Conservation (phyloP, 306 rosid species). For the Inga laurina region DNA sequence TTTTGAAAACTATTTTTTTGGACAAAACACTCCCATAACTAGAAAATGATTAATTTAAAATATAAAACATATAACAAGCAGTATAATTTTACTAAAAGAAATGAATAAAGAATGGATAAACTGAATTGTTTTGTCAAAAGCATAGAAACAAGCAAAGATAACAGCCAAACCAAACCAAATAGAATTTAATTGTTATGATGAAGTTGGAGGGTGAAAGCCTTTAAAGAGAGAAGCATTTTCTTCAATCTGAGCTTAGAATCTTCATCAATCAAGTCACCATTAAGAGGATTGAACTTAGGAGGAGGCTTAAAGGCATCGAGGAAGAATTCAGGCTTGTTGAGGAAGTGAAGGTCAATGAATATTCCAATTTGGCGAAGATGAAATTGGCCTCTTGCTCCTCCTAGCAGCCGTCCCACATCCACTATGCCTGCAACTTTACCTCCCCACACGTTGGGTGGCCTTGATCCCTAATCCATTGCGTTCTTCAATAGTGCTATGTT, state of each 20-base stretch:
- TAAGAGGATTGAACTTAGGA: conserved; percentile 40
- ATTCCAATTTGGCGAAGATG: conserved; percentile 72
- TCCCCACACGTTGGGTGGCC: conserved; percentile 65
- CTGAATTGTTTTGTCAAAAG: too few relatives aligned
- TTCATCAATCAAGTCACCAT: too few relatives aligned
- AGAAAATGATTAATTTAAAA: too few relatives aligned
- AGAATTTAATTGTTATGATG: neutral
- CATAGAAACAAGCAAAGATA: too few relatives aligned
- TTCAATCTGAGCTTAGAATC: conserved; percentile 33
- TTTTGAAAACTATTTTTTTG: too few relatives aligned
- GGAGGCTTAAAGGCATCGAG: conserved; percentile 51
- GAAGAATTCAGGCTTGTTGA: conserved; percentile 60
- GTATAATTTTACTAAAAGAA: neutral
- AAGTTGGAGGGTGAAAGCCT: conserved; percentile 41
- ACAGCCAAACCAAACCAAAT: too few relatives aligned
- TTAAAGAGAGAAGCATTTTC: conserved; percentile 45
- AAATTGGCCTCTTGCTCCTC: conserved; percentile 53
- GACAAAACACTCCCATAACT: too few relatives aligned
- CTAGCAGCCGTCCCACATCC: neutral
- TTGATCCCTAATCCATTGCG: conserved; percentile 66
- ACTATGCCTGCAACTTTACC: conserved; percentile 51
- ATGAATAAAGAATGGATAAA: too few relatives aligned
- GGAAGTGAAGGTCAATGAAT: conserved; percentile 62
- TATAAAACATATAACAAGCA: too few relatives aligned
- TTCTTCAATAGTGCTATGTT: conserved; percentile 55